These are phyloP conservation scores for Xylaria castorea DNA, from an alignment of 495 filamentous ascomycete species.

Conservation along the genomic window DNA sequence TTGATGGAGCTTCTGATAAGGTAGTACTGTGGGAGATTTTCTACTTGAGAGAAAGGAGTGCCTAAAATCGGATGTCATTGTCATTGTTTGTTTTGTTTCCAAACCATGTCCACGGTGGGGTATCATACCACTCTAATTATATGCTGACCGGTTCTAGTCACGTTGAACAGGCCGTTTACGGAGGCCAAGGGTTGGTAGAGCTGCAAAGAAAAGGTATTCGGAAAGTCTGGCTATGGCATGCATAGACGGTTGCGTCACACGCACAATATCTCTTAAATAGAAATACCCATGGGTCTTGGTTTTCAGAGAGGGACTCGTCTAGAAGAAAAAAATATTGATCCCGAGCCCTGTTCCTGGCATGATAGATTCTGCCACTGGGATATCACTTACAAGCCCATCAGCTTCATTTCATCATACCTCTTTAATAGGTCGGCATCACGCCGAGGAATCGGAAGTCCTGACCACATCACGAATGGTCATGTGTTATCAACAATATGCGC, in stretches of 20 bases:
- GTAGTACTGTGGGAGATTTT: neutral
- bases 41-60: neutral
- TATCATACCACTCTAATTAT: constrained; percentile 17
- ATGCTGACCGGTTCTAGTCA: neutral
- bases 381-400: neutral
- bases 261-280: neutral
- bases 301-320: neutral
- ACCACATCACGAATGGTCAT: constrained; percentile 34
- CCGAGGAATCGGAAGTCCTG: constrained; percentile 12
- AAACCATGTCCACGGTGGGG: constrained; percentile 21
- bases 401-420: neutral
- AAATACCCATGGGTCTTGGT: constrained; percentile 13
- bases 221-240: constrained; percentile 14
- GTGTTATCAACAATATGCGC: constrained; percentile 44
- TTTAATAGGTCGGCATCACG: neutral
- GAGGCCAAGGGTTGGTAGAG: constrained; percentile 17
- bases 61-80: neutral
- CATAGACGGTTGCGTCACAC: constrained; percentile 19
- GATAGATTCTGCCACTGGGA: neutral
- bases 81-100: constrained; percentile 1
- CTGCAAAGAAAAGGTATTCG: constrained; percentile 8
- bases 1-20: neutral
- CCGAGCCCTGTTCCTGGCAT: neutral
- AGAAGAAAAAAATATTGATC: neutral
- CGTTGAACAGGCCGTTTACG: constrained; percentile 5